A percentile compares a stretch with the other conserved stretches of the same genome.
Conservation (phyloP, 305 asterid genomes). For the Fraxinus paxiana region DNA sequence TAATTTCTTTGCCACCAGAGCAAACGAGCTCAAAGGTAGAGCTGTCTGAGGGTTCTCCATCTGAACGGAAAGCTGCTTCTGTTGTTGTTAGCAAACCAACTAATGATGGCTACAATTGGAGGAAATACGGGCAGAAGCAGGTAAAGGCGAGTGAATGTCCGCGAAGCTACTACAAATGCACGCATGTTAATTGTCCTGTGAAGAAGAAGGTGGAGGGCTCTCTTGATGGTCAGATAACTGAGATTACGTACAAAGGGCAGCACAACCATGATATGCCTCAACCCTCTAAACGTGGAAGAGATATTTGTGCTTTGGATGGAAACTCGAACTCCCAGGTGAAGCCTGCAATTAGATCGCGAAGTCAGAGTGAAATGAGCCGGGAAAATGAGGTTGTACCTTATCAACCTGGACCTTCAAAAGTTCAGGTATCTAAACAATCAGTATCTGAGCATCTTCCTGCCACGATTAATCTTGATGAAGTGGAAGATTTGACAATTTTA, state of each 20-base stretch:
- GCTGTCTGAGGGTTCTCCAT: conserved; percentile 43
- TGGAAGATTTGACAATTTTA: conserved; percentile 35
- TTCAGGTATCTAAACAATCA: conserved; percentile 25
- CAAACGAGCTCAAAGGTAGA: conserved; percentile 39
- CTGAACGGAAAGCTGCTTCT: conserved; percentile 40
- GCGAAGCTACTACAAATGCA: conserved; percentile 87
- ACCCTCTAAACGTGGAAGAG: conserved; percentile 47
- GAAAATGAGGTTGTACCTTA: conserved; percentile 25
- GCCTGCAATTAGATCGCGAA: conserved; percentile 21
- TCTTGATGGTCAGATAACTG: conserved; percentile 61
- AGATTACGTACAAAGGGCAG: conserved; percentile 77
- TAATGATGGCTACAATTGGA: conserved; percentile 95
- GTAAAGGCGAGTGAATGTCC: conserved; percentile 92
- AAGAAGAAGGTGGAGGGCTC: conserved; percentile 87
- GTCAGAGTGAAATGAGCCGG: conserved; percentile 27
- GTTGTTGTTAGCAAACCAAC: conserved; percentile 55
- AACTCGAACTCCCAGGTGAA: conserved; percentile 12
- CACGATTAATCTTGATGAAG: conserved; percentile 31
- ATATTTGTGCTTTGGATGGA: conserved; percentile 28
- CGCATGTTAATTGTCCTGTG: conserved; percentile 59
- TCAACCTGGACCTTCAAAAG: conserved; percentile 24
- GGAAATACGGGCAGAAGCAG: conserved; percentile 91
- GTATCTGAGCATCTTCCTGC: conserved; percentile 27
- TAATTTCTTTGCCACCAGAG: conserved; percentile 27
- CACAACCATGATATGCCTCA: conserved; percentile 77